Conservation (phyloP, 306 rosid species). For the Vachellia collinsii region DNA sequence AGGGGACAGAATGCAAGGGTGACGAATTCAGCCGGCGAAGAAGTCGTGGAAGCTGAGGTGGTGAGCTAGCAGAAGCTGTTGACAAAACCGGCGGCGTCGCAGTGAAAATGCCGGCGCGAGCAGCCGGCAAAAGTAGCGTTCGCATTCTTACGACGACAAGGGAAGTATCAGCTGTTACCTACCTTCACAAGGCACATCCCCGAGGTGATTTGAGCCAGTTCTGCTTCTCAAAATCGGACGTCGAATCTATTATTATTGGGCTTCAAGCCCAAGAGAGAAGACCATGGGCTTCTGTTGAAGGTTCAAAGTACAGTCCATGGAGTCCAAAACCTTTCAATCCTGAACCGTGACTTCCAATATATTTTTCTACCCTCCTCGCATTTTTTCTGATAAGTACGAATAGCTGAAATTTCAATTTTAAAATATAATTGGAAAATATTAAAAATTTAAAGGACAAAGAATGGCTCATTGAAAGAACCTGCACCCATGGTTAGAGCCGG, state of each 20-base stretch:
- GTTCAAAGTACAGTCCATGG: not conserved
- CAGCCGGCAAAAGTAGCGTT: slow-evolving; percentile 70
- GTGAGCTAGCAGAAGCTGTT: slow-evolving; percentile 33
- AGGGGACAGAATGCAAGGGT: slow-evolving; percentile 38
- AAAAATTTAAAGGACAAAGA: no score
- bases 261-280: not conserved
- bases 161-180: slow-evolving; percentile 9
- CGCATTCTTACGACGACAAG: slow-evolving; percentile 52
- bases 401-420: no score
- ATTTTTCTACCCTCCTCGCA: no score
- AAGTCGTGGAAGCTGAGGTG: slow-evolving; percentile 36
- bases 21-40: slow-evolving; percentile 42
- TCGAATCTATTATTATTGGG: not conserved
- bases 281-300: not conserved
- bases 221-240: not conserved
- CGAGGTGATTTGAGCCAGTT: not conserved
- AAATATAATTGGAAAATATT: no score
- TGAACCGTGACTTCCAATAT: not conserved
- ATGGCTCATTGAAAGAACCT: no score
- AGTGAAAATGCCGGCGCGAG: slow-evolving; percentile 53
- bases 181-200: slow-evolving; percentile 1
- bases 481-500: no score
- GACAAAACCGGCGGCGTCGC: slow-evolving; percentile 24
- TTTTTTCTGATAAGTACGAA: no score
- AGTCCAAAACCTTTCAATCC: not conserved